Base-by-base conservation (phyloP, 495 filamentous ascomycete genomes). In the Aspergillus saccharolyticus region DNA sequence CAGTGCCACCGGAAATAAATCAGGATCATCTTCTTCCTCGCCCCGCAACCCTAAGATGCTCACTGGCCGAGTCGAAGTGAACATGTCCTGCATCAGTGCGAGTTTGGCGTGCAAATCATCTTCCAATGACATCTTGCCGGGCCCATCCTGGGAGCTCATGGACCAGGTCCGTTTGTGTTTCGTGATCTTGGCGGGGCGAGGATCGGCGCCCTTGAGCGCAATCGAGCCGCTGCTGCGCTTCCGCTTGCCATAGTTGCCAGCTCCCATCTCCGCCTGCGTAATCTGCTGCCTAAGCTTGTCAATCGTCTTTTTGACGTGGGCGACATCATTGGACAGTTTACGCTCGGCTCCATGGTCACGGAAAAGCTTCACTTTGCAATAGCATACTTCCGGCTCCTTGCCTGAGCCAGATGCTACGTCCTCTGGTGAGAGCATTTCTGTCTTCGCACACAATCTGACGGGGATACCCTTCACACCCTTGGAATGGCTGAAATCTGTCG, bases 401-500 rank as follows among this genome's bases (percentile, higher is more conserved):
- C 72, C 64, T 3, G 79, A 68, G 25, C 73, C 74, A n/a, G 70
- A 52, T 4, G 77, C 76, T 3, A 79, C 71, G 20, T 80, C 70
- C 1, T 73, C 72, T 0, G 65, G 66, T 0, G 69, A 68, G 0
- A 88, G 60, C 16, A 83, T 67, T 49, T 91, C 86, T 0, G 93
- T 97, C 70, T 97, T 96, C 4, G 91, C 84, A 67, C 93, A 97
- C 4, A 98, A 79, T 44, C 94, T 74, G 14, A 98, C 91, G 0
- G 93, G 90, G 54, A 96, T 95, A 17, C 94, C 94, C 69, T 97
- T 97, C 25, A 98, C 93, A 25, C 94, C 94, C 62, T 98, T 97
- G 7, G 94, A 97, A 64, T 96, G 91, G 67, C 91, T 97, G 67
- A 97, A 98, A 66, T 98, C 94, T 14, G 93, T 98, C 0, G 94